Evolutionary conservation across 257 asterid species (phyloP).

Genomic region (Nicotiana undulata): DNA sequence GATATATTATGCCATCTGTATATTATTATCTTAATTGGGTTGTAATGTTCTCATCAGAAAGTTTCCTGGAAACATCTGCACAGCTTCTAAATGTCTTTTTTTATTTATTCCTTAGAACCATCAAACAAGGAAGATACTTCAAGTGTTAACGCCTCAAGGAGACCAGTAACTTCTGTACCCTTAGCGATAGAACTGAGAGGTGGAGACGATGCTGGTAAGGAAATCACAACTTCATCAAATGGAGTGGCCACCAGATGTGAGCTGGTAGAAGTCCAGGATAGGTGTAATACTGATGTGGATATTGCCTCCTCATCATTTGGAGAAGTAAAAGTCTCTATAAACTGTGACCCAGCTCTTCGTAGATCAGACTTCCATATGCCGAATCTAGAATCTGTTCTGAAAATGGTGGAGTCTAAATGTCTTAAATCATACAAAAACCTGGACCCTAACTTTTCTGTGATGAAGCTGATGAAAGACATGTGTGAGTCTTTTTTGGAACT

Average conservation of each 20-base stretch:
- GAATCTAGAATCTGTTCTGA: slow-evolving; percentile 37
- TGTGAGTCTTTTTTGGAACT: slow-evolving; percentile 41
- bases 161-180: slow-evolving; percentile 20
- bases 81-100: not conserved
- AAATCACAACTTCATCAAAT: slow-evolving; percentile 9
- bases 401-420: slow-evolving; percentile 42
- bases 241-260: slow-evolving; percentile 20
- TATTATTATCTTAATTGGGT: not conserved
- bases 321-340: slow-evolving; percentile 50
- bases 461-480: slow-evolving; percentile 47
- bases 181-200: slow-evolving; percentile 14
- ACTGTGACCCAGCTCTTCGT: slow-evolving; percentile 27
- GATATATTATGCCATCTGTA: not conserved
- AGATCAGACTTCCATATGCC: slow-evolving; percentile 38
- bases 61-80: not conserved
- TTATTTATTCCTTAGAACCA: slow-evolving; percentile 31
- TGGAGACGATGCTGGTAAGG: slow-evolving; percentile 16
- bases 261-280: slow-evolving; percentile 19
- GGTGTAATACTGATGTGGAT: slow-evolving; percentile 27
- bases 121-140: slow-evolving; percentile 26
- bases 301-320: slow-evolving; percentile 54
- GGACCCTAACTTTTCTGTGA: slow-evolving; percentile 40
- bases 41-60: not conserved
- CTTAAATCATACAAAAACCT: slow-evolving; percentile 29
- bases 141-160: slow-evolving; percentile 11